Conservation (phyloP, 164 flowering plant species). For the Buxus sempervirens region DNA sequence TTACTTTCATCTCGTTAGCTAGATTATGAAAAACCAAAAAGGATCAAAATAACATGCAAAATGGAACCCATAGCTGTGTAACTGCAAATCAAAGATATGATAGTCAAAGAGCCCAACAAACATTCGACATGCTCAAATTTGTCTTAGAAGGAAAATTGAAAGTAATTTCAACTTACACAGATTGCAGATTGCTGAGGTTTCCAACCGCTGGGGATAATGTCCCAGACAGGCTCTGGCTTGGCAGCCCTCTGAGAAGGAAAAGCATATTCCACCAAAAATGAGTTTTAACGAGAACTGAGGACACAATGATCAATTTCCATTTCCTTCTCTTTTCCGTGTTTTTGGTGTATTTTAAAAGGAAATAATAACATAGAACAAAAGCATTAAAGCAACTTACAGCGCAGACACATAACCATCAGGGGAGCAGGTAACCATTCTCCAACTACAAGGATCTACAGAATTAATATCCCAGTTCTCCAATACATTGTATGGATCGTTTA, state of each 20-base stretch:
- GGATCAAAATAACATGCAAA: no score
- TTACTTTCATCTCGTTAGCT: no score
- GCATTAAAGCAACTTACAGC: constrained; percentile 49
- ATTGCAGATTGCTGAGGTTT: constrained; percentile 72
- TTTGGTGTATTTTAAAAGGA: not conserved
- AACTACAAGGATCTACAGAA: constrained; percentile 98
- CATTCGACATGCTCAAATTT: no score
- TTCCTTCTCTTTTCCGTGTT: not conserved
- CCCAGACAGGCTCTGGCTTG: constrained; percentile 84
- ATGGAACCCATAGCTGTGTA: no score
- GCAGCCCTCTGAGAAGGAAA: constrained; percentile 63
- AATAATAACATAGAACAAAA: not conserved
- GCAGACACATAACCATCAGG: constrained; percentile 74
- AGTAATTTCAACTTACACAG: constrained; percentile 63
- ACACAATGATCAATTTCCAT: not conserved
- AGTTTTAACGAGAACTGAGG: not conserved
- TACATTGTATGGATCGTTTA: constrained; percentile 78
- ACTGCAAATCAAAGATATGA: no score
- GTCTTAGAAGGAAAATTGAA: not conserved
- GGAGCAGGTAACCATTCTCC: constrained; percentile 95
- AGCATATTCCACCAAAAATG: not conserved
- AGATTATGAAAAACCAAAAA: not conserved
- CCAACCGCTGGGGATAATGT: constrained; percentile 72
- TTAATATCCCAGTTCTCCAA: constrained; percentile 88
- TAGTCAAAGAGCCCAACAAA: no score